Evolutionary conservation across 345 rosid genomes (phyloP), one percentile per base, ranked within the genome.

Genomic region (Hevea brasiliensis): DNA sequence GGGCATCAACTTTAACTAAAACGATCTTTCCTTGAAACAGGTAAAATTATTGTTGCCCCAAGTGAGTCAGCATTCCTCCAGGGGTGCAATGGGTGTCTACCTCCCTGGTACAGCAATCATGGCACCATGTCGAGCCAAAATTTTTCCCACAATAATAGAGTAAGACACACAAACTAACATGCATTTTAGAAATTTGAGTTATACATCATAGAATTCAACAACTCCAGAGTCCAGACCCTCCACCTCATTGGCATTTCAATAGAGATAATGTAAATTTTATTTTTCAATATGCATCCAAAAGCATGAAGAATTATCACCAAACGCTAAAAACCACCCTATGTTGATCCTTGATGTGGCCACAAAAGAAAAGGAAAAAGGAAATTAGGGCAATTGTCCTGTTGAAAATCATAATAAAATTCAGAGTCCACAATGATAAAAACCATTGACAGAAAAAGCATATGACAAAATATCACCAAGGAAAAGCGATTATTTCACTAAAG

Each of bases 401-500:
- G 4, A 69, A 32, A 35, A 21, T 20, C 15, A 69, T 69, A 56
- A 12, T 54, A 56, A 69, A 37, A 57, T 41, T 41, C 42, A 26
- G 24, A 8, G 58, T 53, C 17, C 42, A 6, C n/a, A 56, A 44
- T 35, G 1, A 70, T 40, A 20, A 55, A 40, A 20, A 29, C 59
- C 29, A 48, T 11, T 40, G 6, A 15, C 53, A 7, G 29, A 21
- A 72, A 48, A 50, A 8, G 17, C 20, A 23, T 2, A 12, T 3
- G 54, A 42, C 27, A 44, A 18, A 7, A 37, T 8, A 41, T 3
- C 44, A 8, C 12, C 9, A 14, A 10, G 27, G n/a, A n/a, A n/a
- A n/a, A n/a, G n/a, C n/a, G n/a, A n/a, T n/a, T n/a, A n/a, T n/a
- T 64, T 60, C 35, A 51, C 29, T 35, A 51, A 73, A 72, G 59